Conservation (phyloP, 352 stramenopile species). For the Globisporangium solare region DNA sequence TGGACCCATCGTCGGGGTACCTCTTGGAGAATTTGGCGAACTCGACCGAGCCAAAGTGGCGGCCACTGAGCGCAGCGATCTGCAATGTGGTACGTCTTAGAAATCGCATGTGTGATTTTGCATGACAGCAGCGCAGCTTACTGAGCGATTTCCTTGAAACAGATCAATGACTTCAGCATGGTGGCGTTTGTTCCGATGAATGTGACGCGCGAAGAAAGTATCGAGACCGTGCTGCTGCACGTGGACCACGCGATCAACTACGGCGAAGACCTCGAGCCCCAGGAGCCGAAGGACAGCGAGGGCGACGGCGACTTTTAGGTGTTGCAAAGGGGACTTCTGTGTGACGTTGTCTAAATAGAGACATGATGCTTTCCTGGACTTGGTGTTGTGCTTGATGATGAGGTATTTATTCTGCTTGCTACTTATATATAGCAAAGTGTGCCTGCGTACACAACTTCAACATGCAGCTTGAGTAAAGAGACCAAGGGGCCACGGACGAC, state of each 20-base stretch:
- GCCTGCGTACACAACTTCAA: too few relatives aligned
- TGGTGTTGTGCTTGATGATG: too few relatives aligned
- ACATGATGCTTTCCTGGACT: not conserved
- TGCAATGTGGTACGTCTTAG: conserved; percentile 74
- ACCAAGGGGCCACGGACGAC: conserved; percentile 17
- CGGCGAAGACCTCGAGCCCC: conserved; percentile 93
- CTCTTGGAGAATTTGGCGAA: conserved; percentile 79
- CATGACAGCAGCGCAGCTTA: not conserved
- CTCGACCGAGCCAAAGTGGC: conserved; percentile 79
- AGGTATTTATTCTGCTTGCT: too few relatives aligned
- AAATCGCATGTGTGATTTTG: not conserved
- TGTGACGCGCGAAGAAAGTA: conserved; percentile 95
- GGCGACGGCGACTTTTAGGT: conserved; percentile 25
- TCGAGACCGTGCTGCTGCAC: conserved; percentile 93
- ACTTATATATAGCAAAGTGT: too few relatives aligned
- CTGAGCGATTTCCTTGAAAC: not conserved
- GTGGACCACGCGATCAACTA: conserved; percentile 97
- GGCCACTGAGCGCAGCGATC: conserved; percentile 71
- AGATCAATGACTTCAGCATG: conserved; percentile 96
- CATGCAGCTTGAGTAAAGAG: conserved; percentile 2
- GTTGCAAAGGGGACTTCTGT: not conserved
- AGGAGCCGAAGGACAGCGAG: conserved; percentile 68
- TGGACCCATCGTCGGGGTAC: conserved; percentile 82
- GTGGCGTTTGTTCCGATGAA: conserved; percentile 97
- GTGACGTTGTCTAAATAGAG: conserved; percentile 1